phyloP scores from a whole-genome alignment of 2,329 filamentous ascomycete genomes.

The Diplodia corticola region DNA sequence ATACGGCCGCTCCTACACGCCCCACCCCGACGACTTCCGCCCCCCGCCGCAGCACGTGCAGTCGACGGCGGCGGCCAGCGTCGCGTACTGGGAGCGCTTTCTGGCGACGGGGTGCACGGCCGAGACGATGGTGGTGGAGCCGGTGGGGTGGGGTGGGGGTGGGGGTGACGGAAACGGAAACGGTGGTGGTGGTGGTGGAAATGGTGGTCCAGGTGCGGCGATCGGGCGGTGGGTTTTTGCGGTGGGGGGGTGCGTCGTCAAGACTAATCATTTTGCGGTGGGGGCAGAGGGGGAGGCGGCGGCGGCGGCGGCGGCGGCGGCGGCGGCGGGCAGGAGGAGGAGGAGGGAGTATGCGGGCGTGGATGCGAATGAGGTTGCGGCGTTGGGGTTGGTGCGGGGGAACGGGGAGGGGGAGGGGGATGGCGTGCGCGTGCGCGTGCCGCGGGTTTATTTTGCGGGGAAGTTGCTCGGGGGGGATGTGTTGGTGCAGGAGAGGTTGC shows the following conservation, averaged over 20 bases:
- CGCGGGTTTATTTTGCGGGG: slow-evolving; percentile 24
- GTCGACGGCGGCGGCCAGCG: slow-evolving; percentile 15
- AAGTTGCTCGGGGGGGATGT: slow-evolving; percentile 34
- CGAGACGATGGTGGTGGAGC: slow-evolving; percentile 22
- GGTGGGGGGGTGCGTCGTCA: slow-evolving; percentile 24
- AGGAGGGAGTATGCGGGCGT: too few species aligned
- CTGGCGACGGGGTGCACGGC: slow-evolving; percentile 10
- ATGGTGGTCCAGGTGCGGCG: too few species aligned
- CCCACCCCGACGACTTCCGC: slow-evolving; percentile 23
- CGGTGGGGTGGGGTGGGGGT: too few species aligned
- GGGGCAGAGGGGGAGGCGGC: too few species aligned
- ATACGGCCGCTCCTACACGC: slow-evolving; percentile 25
- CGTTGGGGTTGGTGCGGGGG: slow-evolving; percentile 35
- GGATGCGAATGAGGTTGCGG: slow-evolving; percentile 45
- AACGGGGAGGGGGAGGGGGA: too few species aligned
- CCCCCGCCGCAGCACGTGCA: slow-evolving; percentile 20
- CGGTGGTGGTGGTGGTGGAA: too few species aligned
- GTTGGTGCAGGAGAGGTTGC: slow-evolving; percentile 43
- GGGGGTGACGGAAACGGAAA: too few species aligned
- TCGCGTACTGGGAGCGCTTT: slow-evolving; percentile 25
- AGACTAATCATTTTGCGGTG: slow-evolving; percentile 26
- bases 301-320: too few species aligned
- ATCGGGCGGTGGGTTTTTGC: slow-evolving; percentile 25
- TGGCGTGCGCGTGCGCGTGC: slow-evolving; percentile 37
- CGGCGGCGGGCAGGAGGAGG: too few species aligned